Evolutionary conservation across 2,329 filamentous ascomycete genomes (phyloP).

Genomic region (Sphaerulina vaccinii): DNA sequence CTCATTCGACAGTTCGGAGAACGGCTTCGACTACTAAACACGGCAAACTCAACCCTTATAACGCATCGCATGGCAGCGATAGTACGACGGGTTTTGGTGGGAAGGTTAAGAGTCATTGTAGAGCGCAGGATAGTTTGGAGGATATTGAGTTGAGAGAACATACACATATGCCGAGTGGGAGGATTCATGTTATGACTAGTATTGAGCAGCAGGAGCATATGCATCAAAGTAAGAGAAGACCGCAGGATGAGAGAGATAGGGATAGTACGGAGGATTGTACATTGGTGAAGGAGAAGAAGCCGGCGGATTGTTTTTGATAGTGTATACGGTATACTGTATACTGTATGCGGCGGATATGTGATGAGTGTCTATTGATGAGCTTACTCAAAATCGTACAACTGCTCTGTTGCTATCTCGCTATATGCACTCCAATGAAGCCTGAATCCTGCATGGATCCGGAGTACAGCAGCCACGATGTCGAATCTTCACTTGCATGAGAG

Average conservation of each 20-base stretch:
- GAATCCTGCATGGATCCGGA: too few species aligned
- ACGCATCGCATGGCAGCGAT: too few species aligned
- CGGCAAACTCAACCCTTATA: too few species aligned
- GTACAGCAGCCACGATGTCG: too few species aligned
- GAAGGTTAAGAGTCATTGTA: constrained; percentile 1
- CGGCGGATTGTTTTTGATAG: not conserved
- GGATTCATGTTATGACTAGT: constrained; percentile 22
- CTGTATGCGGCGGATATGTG: not conserved
- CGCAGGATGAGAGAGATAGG: constrained; percentile 8
- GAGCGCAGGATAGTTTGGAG: constrained; percentile 13
- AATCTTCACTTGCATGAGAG: too few species aligned
- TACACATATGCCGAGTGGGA: constrained; percentile 10
- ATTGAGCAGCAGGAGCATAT: constrained; percentile 24
- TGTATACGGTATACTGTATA: too few species aligned
- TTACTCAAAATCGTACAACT: too few species aligned
- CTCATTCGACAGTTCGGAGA: not conserved
- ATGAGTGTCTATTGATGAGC: not conserved
- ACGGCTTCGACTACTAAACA: too few species aligned
- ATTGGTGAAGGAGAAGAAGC: constrained; percentile 4
- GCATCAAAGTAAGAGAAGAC: not conserved
- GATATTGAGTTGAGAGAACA: constrained; percentile 18
- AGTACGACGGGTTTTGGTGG: not conserved
- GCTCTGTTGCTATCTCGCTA: too few species aligned
- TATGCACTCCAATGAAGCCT: too few species aligned
- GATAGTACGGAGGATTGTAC: constrained; percentile 18